These are phyloP conservation scores for Rhodamnia argentea DNA, from an alignment of 345 rosid species.

Conservation along the genomic window DNA sequence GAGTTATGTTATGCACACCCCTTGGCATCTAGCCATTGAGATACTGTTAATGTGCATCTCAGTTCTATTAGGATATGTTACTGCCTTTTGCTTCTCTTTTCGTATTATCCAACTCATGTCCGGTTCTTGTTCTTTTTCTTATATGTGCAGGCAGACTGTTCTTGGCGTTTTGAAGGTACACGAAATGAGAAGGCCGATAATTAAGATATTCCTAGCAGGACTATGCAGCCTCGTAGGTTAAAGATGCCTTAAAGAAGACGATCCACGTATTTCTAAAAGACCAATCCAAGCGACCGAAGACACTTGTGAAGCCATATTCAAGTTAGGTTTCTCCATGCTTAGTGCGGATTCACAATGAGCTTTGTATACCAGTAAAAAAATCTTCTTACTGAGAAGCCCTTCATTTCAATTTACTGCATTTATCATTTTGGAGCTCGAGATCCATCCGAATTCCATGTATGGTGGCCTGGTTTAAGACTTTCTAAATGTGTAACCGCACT, in stretches of 20 bases:
- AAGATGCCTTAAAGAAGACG: not conserved
- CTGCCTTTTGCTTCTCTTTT: rapidly evolving
- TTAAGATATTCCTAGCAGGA: no score
- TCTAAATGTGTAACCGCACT: not conserved
- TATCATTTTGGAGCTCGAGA: not conserved
- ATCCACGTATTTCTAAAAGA: not conserved
- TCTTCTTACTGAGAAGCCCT: not conserved
- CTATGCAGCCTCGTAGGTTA: no score
- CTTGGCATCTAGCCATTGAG: not conserved
- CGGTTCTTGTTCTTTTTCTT: not conserved
- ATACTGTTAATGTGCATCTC: rapidly evolving
- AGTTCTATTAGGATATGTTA: not conserved
- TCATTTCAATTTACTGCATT: not conserved
- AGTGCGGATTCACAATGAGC: not conserved
- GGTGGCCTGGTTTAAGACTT: not conserved
- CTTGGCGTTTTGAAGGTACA: not conserved
- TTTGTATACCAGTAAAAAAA: not conserved
- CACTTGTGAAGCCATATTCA: not conserved
- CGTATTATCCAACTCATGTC: not conserved
- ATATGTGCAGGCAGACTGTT: not conserved
- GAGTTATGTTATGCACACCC: not conserved
- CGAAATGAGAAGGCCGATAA: not conserved
- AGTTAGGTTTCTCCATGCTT: not conserved
- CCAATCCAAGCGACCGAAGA: not conserved
- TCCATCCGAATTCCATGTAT: not conserved